A percentile compares a stretch with the other conserved stretches of the same genome.
Conservation (phyloP, 768 basidiomycete species). For the Lactarius trivialis region DNA sequence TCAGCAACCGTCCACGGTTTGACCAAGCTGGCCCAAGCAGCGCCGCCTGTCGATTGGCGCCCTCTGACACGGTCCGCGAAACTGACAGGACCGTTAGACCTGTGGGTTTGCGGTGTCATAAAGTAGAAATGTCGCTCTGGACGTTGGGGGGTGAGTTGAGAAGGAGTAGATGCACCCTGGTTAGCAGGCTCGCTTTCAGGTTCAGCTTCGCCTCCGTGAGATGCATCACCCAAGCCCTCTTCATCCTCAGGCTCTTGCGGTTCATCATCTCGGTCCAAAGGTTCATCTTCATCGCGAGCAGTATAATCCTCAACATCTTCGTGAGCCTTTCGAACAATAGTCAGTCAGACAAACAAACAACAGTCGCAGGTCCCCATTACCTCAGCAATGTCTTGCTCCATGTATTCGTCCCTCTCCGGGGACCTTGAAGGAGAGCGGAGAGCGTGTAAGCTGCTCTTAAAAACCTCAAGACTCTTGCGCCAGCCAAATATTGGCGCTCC, state of each 20-base stretch:
- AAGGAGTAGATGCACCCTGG: slow-evolving; percentile 1
- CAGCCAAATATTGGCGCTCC: slow-evolving; percentile 29
- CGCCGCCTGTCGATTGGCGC: slow-evolving; percentile 16
- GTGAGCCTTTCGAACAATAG: not conserved
- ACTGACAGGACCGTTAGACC: not conserved
- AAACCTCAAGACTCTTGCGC: slow-evolving; percentile 32
- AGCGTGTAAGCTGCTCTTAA: slow-evolving; percentile 30
- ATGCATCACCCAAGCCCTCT: slow-evolving; percentile 19
- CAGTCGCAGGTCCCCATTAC: not conserved
- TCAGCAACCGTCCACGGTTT: slow-evolving; percentile 53
- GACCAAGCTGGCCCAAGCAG: slow-evolving; percentile 40
- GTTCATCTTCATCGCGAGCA: slow-evolving; percentile 27
- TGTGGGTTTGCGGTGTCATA: slow-evolving; percentile 51
- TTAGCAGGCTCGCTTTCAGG: not conserved
- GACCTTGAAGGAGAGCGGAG: slow-evolving; percentile 28
- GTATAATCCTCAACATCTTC: slow-evolving; percentile 20
- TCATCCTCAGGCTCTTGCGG: slow-evolving; percentile 14
- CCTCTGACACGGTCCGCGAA: slow-evolving; percentile 23
- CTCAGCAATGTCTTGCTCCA: slow-evolving; percentile 1
- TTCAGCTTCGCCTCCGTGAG: slow-evolving; percentile 14
- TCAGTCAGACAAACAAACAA: not conserved
- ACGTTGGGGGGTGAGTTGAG: slow-evolving; percentile 23
- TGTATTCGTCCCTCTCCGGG: slow-evolving; percentile 23
- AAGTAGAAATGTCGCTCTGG: slow-evolving; percentile 37
- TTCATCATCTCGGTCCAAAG: slow-evolving; percentile 22